Conservation (phyloP, 352 stramenopile species). For the Phytophthora capsici region DNA sequence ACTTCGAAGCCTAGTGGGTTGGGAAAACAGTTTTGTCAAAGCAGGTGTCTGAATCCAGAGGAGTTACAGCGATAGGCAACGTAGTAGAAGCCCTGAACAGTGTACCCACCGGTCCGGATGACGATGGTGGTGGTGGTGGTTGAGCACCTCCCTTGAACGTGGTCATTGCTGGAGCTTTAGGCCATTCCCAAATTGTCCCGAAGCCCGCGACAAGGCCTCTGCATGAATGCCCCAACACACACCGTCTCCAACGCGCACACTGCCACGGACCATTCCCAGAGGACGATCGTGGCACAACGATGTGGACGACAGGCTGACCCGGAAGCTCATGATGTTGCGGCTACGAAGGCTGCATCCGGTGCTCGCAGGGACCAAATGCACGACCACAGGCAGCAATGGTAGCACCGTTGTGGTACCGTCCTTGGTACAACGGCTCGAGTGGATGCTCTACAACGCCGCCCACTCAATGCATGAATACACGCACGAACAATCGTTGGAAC, state of each 20-base stretch:
- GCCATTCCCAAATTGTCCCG: conserved; percentile 25
- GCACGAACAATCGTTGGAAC: conserved; percentile 66
- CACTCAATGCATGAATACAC: conserved; percentile 70
- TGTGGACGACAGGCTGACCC: conserved; percentile 35
- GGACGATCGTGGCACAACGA: conserved; percentile 38
- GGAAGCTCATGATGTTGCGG: conserved; percentile 46
- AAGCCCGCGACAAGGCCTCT: conserved; percentile 9
- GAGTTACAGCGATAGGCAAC: conserved; percentile 11
- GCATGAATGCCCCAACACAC: conserved; percentile 26
- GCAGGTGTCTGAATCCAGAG: conserved; percentile 6
- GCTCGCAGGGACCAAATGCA: conserved; percentile 26
- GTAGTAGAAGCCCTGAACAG: neutral
- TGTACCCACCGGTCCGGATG: conserved; percentile 18
- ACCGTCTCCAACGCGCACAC: conserved; percentile 7
- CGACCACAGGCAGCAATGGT: conserved; percentile 5
- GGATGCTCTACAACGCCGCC: conserved; percentile 75
- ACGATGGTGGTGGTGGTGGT: conserved; percentile 6
- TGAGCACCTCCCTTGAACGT: neutral
- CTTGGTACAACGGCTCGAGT: conserved; percentile 72
- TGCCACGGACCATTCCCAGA: conserved; percentile 7
- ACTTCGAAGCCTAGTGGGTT: conserved; percentile 1
- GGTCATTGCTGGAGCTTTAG: neutral
- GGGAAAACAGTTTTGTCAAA: conserved; percentile 7
- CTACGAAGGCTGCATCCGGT: conserved; percentile 36
- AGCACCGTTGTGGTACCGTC: conserved; percentile 24